phyloP scores from a whole-genome alignment of 2,329 filamentous ascomycete genomes.

The Sarocladiaceae sp. region DNA sequence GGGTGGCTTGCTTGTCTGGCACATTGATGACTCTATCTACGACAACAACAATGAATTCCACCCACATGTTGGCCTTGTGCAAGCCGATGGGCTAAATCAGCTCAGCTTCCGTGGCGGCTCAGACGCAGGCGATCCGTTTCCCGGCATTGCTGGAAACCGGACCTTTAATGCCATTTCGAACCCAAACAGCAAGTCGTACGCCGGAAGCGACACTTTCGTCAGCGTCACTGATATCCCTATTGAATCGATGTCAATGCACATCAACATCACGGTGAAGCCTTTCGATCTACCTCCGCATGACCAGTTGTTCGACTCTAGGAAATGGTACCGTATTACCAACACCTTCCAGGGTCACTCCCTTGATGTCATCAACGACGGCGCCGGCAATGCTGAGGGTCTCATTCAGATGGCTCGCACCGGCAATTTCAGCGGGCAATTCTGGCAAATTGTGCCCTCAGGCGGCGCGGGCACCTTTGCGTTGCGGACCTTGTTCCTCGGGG shows the following conservation, averaged over 20 bases:
- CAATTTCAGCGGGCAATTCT: conserved; percentile 6
- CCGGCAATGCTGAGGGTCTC: conserved; percentile 4
- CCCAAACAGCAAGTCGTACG: not conserved
- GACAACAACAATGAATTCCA: conserved; percentile 3
- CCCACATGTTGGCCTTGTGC: not conserved
- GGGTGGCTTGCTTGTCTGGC: not conserved
- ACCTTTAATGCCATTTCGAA: conserved; percentile 3
- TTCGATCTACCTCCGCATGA: not conserved
- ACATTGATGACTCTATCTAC: conserved; percentile 3
- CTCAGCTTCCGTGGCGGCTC: not conserved
- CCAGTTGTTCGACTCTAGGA: not conserved
- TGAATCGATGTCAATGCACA: conserved; percentile 2
- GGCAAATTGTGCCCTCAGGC: conserved; percentile 1
- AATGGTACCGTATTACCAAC: conserved; percentile 5
- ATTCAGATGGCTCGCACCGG: conserved; percentile 2
- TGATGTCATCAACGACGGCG: conserved; percentile 2
- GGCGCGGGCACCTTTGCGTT: not conserved
- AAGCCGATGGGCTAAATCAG: conserved; percentile 1
- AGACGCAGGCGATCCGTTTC: conserved; percentile 4
- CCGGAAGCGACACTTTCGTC: not conserved
- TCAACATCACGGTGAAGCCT: conserved; percentile 4
- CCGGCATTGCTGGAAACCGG: not conserved
- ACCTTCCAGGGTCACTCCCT: conserved; percentile 7
- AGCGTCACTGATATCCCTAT: conserved; percentile 2
- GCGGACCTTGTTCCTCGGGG: conserved; percentile 3